A percentile compares a stretch with the other conserved stretches of the same genome.
phyloP scores from a whole-genome alignment of 257 asterid species.

The Solanum rostratum region DNA sequence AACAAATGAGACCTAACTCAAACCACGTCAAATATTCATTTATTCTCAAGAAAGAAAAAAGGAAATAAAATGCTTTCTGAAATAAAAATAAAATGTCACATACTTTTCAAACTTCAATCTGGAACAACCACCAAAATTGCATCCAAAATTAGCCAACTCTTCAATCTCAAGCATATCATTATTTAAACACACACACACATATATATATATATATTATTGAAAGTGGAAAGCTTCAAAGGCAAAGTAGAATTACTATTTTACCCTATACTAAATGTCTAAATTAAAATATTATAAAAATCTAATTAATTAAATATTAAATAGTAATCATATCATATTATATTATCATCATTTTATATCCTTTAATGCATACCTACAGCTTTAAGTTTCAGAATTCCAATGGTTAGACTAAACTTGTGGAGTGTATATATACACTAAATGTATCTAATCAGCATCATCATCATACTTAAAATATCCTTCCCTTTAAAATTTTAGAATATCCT shows the following conservation, averaged over 20 bases:
- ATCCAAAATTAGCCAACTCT: not conserved
- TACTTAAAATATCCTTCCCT: not conserved
- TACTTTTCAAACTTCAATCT: not conserved
- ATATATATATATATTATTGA: too few species aligned
- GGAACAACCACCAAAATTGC: not conserved
- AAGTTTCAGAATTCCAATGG: not conserved
- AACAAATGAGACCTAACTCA: not conserved
- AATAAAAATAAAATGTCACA: not conserved
- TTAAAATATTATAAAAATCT: too few species aligned
- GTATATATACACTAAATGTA: not conserved
- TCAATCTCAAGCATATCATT: not conserved
- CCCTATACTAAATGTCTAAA: too few species aligned
- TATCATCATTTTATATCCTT: not conserved
- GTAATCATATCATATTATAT: not conserved
- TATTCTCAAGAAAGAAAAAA: not conserved
- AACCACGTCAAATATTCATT: not conserved
- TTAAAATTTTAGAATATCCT: too few species aligned
- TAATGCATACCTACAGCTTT: not conserved
- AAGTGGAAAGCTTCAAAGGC: too few species aligned
- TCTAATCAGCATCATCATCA: not conserved
- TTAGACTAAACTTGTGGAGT: not conserved
- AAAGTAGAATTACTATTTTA: too few species aligned
- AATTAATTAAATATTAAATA: too few species aligned
- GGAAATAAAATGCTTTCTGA: not conserved
- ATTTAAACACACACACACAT: not conserved